Conservation (phyloP, 352 stramenopile genomes). For the Pythium plurisporium region DNA sequence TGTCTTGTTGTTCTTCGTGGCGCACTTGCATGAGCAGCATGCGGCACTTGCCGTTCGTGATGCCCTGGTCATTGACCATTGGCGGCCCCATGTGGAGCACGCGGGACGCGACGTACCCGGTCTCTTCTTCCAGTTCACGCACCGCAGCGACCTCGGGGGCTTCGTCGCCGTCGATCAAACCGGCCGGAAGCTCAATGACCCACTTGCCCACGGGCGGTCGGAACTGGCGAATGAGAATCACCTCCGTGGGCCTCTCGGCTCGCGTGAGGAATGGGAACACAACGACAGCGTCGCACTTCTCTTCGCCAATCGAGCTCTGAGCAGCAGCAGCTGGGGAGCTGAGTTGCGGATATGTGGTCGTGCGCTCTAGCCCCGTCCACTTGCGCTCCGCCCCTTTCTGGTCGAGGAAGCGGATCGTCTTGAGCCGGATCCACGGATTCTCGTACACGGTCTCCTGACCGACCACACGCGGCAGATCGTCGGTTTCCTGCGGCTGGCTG, state of each 20-base stretch:
- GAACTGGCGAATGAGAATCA: conserved; percentile 90
- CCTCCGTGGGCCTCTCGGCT: conserved; percentile 22
- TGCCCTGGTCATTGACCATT: conserved; percentile 78
- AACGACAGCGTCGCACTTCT: conserved; percentile 63
- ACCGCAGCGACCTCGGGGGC: conserved; percentile 63
- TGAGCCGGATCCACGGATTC: conserved; percentile 60
- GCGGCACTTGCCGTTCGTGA: conserved; percentile 70
- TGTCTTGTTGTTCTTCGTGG: conserved; percentile 30
- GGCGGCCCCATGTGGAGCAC: conserved; percentile 68
- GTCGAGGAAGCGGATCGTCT: conserved; percentile 65
- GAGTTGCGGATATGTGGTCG: conserved; percentile 49
- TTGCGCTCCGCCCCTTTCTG: conserved; percentile 37
- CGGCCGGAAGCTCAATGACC: conserved; percentile 89
- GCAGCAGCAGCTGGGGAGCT: neutral
- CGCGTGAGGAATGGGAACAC: conserved; percentile 68
- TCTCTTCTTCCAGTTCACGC: conserved; percentile 89
- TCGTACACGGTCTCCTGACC: conserved; percentile 55
- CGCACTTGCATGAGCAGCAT: conserved; percentile 58
- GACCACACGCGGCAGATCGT: conserved; percentile 37
- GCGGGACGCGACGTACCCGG: conserved; percentile 67
- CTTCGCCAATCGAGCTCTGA: neutral
- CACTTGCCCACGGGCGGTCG: conserved; percentile 78
- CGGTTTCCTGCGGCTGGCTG: too few relatives aligned
- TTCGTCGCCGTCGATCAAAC: conserved; percentile 88
- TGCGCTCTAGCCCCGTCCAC: conserved; percentile 65